Conservation (phyloP, 1,139 yeast genomes). For the Saccharomycopsis phalli region DNA sequence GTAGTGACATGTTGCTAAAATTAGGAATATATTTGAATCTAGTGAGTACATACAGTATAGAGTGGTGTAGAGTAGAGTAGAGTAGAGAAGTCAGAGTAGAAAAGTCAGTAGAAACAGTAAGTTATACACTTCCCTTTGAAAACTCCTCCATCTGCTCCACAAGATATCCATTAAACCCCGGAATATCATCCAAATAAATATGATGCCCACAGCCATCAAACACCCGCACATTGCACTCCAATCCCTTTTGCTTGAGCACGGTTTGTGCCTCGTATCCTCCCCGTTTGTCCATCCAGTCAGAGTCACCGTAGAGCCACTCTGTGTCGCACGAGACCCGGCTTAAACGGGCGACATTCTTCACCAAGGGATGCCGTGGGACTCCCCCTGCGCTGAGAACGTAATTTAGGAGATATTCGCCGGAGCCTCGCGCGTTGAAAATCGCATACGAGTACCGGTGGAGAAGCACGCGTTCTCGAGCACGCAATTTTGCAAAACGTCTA, state of each 20-base stretch:
- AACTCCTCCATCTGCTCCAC: slow-evolving; percentile 35
- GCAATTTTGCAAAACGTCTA: slow-evolving; percentile 49
- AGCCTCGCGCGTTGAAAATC: slow-evolving; percentile 62
- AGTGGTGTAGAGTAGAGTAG: no score
- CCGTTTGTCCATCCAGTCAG: slow-evolving; percentile 66
- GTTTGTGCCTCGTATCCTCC: slow-evolving; percentile 38
- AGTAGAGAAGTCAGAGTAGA: no score
- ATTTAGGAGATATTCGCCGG: slow-evolving; percentile 70
- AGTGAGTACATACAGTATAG: no score
- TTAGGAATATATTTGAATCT: no score
- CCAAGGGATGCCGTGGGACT: slow-evolving; percentile 54
- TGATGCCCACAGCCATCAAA: slow-evolving; percentile 46
- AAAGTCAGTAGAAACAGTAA: not conserved
- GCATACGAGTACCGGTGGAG: slow-evolving; percentile 62
- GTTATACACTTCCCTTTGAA: slow-evolving; percentile 24
- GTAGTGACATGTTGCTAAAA: no score
- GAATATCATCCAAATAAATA: slow-evolving; percentile 52
- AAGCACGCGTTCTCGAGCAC: slow-evolving; percentile 32
- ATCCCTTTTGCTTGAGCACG: slow-evolving; percentile 30
- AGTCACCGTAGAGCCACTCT: slow-evolving; percentile 64
- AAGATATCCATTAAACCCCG: slow-evolving; percentile 42
- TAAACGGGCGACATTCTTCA: slow-evolving; percentile 33
- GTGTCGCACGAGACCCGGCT: slow-evolving; percentile 43
- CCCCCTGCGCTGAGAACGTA: slow-evolving; percentile 69
- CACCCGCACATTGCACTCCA: slow-evolving; percentile 27